Evolutionary conservation across 148 eudicot genomes (phyloP).

Genomic region (Heliamphora exappendiculata): DNA sequence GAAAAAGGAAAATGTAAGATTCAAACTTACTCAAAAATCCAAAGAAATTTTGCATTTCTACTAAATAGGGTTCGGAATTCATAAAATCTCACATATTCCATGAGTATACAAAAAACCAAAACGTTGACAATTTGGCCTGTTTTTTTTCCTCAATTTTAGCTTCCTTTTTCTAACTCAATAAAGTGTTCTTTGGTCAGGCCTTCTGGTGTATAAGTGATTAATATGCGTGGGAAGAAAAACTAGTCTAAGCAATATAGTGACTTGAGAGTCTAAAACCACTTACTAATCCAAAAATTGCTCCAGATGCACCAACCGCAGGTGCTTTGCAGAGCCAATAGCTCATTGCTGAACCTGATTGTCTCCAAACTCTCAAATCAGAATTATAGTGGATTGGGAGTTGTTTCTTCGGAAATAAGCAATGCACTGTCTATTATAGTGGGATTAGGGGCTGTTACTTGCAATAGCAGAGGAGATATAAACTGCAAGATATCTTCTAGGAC

Average conservation of each 20-base stretch:
- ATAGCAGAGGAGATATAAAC: slow-evolving; percentile 69
- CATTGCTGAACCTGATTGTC: slow-evolving; percentile 54
- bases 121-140: too few species aligned
- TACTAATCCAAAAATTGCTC: slow-evolving; percentile 89
- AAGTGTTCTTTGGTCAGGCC: neutral
- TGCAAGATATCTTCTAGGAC: slow-evolving; percentile 64
- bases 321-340: slow-evolving; percentile 73
- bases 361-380: slow-evolving; percentile 20
- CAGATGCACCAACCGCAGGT: slow-evolving; percentile 87
- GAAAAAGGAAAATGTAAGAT: neutral
- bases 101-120: neutral
- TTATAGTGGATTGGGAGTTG: slow-evolving; percentile 1
- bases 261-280: slow-evolving; percentile 14
- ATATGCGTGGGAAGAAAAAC: neutral
- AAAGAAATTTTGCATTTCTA: slow-evolving; percentile 1
- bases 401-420: neutral
- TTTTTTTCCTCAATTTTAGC: neutral
- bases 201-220: neutral
- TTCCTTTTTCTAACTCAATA: neutral
- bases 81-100: neutral
- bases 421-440: slow-evolving; percentile 1
- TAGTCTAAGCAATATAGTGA: neutral
- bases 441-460: slow-evolving; percentile 40
- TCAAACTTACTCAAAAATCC: neutral
- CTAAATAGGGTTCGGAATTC: neutral